A percentile compares a stretch with the other conserved stretches of the same genome.
Evolutionary conservation across 2,329 filamentous ascomycete genomes (phyloP).

Genomic region (Trematosphaeria pertusa): DNA sequence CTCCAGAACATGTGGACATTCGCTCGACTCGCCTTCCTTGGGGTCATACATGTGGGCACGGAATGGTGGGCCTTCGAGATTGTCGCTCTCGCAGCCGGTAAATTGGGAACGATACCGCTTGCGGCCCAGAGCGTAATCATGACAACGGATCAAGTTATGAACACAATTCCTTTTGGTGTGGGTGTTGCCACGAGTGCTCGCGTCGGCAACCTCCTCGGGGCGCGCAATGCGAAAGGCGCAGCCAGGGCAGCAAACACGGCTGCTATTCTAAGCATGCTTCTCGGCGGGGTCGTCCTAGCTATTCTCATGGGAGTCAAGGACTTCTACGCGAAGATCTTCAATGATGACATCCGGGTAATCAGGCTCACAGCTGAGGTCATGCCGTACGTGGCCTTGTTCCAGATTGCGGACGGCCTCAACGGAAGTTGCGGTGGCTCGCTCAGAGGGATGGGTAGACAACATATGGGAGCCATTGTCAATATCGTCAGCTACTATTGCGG

Average conservation of each 20-base stretch:
- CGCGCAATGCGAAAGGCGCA: constrained; percentile 69
- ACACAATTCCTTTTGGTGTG: constrained; percentile 84
- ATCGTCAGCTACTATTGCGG: constrained; percentile 83
- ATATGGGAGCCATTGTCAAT: constrained; percentile 83
- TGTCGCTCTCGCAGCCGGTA: constrained; percentile 80
- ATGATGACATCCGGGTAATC: constrained; percentile 76
- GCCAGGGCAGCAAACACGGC: constrained; percentile 76
- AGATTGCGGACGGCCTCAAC: constrained; percentile 88
- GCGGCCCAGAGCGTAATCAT: constrained; percentile 89
- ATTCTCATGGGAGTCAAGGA: constrained; percentile 74
- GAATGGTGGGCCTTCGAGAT: constrained; percentile 98
- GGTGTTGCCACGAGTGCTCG: constrained; percentile 81
- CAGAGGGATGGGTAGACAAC: constrained; percentile 84
- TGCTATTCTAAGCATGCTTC: constrained; percentile 73
- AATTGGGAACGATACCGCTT: constrained; percentile 77
- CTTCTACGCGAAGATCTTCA: constrained; percentile 80
- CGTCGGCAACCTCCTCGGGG: constrained; percentile 80
- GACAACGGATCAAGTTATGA: constrained; percentile 86
- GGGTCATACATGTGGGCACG: constrained; percentile 82
- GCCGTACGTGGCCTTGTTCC: constrained; percentile 87
- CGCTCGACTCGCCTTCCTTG: constrained; percentile 74
- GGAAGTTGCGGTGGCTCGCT: constrained; percentile 83
- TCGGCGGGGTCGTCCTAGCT: constrained; percentile 71
- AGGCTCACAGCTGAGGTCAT: constrained; percentile 77
- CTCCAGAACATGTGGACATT: constrained; percentile 74